Evolutionary conservation across 2,329 filamentous ascomycete species (phyloP).

Genomic region (Scytalidium lignicola): DNA sequence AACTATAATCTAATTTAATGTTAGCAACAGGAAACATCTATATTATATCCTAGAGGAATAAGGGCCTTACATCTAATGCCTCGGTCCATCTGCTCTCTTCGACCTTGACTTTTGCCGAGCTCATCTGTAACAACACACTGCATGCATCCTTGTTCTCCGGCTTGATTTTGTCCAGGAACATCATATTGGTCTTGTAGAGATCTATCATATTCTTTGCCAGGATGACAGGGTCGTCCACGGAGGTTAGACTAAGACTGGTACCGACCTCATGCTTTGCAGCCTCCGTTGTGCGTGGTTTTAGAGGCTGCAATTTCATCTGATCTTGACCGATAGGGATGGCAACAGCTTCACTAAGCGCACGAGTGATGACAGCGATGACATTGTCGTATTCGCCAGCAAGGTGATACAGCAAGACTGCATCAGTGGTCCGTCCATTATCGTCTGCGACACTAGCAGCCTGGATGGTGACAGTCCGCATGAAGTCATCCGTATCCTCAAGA

Average conservation of each 20-base stretch:
- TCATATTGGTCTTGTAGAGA: slow-evolving; percentile 55
- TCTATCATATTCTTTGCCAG: slow-evolving; percentile 58
- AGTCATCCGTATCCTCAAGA: slow-evolving; percentile 72
- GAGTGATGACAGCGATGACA: slow-evolving; percentile 85
- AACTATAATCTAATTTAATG: slow-evolving; percentile 57
- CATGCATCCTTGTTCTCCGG: slow-evolving; percentile 53
- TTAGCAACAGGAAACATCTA: too few species aligned
- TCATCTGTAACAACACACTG: slow-evolving; percentile 54
- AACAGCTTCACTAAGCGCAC: slow-evolving; percentile 83
- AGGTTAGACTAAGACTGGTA: slow-evolving; percentile 54
- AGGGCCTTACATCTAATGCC: slow-evolving; percentile 59
- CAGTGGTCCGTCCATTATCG: slow-evolving; percentile 87
- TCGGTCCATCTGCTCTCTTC: slow-evolving; percentile 53
- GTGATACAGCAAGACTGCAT: slow-evolving; percentile 92
- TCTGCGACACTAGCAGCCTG: slow-evolving; percentile 91
- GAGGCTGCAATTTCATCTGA: slow-evolving; percentile 60
- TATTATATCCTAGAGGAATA: background rate
- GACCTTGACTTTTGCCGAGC: slow-evolving; percentile 54
- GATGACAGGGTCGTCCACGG: slow-evolving; percentile 61
- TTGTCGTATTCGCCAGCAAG: slow-evolving; percentile 92
- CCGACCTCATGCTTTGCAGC: slow-evolving; percentile 7
- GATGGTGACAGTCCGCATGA: slow-evolving; percentile 85
- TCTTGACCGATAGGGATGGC: slow-evolving; percentile 81
- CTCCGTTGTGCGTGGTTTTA: slow-evolving; percentile 32
- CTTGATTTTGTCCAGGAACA: slow-evolving; percentile 57